phyloP scores from a whole-genome alignment of 768 basidiomycete genomes.

The Panaeolus papilionaceus region DNA sequence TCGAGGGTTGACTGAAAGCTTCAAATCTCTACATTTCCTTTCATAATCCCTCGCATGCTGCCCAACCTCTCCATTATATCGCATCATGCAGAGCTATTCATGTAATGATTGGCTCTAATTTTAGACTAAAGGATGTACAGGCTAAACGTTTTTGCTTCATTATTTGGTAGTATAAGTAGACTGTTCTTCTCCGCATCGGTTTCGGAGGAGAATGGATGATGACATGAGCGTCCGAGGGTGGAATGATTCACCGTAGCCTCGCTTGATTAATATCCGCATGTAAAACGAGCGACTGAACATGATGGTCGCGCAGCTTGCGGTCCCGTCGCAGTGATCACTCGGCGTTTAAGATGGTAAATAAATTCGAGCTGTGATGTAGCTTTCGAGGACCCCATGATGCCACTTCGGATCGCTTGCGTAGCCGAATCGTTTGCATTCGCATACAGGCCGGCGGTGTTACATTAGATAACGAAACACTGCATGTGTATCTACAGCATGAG shows the following conservation, averaged over 20 bases:
- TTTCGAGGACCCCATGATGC: background rate
- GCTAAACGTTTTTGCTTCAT: background rate
- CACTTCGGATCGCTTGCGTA: background rate
- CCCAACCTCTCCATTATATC: background rate
- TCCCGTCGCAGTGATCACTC: constrained; percentile 5
- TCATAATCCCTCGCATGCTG: background rate
- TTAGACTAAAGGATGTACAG: background rate
- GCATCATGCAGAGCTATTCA: background rate
- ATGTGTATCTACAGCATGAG: background rate
- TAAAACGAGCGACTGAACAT: background rate
- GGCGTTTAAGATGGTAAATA: constrained; percentile 2
- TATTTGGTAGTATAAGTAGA: background rate
- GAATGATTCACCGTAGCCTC: background rate
- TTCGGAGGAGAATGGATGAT: background rate
- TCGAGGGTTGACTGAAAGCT: constrained; percentile 7
- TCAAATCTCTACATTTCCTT: background rate
- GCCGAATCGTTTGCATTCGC: background rate
- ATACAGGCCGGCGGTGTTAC: constrained; percentile 3
- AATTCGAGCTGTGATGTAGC: background rate
- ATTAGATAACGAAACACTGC: constrained; percentile 1
- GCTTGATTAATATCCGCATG: background rate
- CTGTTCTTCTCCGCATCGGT: background rate
- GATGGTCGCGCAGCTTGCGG: background rate
- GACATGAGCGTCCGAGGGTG: constrained; percentile 1
- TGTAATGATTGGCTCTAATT: background rate